Base-by-base conservation (phyloP, 2,329 filamentous ascomycete genomes). In the Sclerotinia trifoliorum region DNA sequence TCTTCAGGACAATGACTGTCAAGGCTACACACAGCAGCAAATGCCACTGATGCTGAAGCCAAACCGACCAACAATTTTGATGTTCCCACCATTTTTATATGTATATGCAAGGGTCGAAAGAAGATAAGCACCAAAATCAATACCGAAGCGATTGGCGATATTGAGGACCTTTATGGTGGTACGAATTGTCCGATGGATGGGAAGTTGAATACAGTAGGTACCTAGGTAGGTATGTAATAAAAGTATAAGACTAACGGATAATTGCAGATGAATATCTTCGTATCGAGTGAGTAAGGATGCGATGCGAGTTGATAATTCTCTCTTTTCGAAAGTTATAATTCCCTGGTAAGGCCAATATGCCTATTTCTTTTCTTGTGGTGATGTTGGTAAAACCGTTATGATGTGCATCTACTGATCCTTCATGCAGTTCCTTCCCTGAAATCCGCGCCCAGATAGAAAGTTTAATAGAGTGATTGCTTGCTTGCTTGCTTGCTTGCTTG, bases 1-100 rank as follows among this genome's bases (percentile, higher is more conserved):
- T 86, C 84, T 75, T 89, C 78, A 11, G 93, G 92, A 78, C 93
- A 97, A 72, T 88, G 86, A 70, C 81, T 80, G 55, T 77, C 77
- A 24, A 85, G 76, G 15, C 80, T 80, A 77, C 87, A 89, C n/a
- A n/a, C n/a, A 60, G 68, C 57, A 26, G 72, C 74, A 24, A 72
- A 70, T 15, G 71, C 73, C 15, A 71, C 67, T 19, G 75, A 73
- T 6, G 70, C 73, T 3, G 74, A 69, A 24, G 73, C 73, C 71
- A 76, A 66, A 24, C 66, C 71, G 51, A 71, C 64, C 52, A 75
- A 29, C 29, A 76, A 49, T 57, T 69, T 70, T 17, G 75, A 72
- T 63, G 71, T 65, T 68, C 74, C 72, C 71, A 77, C 71, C 76
- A 78, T 78, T 71, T 61, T 26, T 48, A 24, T 35, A 70, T 75